Evolutionary conservation across 164 flowering plant genomes (phyloP), one percentile per base, ranked within the genome.

Genomic region (Kalanchoe fedtschenkoi): DNA sequence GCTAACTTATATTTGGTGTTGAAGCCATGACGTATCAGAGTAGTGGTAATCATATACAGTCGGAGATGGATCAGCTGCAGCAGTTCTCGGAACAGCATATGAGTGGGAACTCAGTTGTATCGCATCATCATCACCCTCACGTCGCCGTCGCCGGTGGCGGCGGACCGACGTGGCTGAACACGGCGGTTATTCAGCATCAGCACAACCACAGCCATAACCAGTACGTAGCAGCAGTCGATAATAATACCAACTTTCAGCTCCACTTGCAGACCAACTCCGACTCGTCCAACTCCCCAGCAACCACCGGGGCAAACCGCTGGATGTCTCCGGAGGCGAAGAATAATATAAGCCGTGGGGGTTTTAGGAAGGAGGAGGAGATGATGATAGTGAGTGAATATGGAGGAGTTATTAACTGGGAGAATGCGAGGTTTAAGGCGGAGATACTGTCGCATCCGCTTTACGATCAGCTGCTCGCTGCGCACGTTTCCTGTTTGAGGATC

Each of bases 391-490:
- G 66, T n/a, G 75, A 37, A 30, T 54, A 38, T 41, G 65, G 14
- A 15, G 61, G 62, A 10, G 69, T 38, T 0, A 47, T 57, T 28
- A 63, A 30, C 47, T 34, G 61, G 86, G 75, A 81, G 69, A 79
- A 51, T n/a, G 84, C 79, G 22, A 75, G 70, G 77, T 76, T 63
- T 65, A 89, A 87, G 66, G 87, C 88, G 28, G 95, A 83, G 34
- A 82, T 89, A 22, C 24, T 83, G 56, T 64, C 71, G 9, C 96
- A 89, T 51, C 96, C 90, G 2, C 44, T 89, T 61, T 89, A 84
- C 70, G 91, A 87, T 43, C 95, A 85, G 78, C 64, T 89, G 53
- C 68, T 89, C n/a, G 76, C 85, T 6, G 91, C 96, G 3, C 96
- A 89, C 63, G 95, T 89, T 1, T 69, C 89, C 19, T 89, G 96